Evolutionary conservation across 2,329 filamentous ascomycete species (phyloP).

Genomic region (Penicillium occitanis): DNA sequence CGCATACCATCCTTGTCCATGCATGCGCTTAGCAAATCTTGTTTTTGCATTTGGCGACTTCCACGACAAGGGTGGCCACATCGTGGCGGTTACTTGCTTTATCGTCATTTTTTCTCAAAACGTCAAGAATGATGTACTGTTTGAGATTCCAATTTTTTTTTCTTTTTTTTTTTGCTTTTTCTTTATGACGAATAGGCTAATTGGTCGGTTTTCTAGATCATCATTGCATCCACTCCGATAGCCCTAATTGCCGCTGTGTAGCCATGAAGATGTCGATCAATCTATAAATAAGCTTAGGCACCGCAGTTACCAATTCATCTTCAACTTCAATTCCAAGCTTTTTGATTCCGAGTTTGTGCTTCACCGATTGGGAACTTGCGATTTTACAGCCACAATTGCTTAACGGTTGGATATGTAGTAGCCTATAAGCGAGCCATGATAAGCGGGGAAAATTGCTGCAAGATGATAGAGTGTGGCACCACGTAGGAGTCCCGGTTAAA

Average conservation of each 20-base stretch:
- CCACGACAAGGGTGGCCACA: not conserved
- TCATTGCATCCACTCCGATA: not conserved
- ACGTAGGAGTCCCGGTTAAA: not conserved
- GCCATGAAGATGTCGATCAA: constrained; percentile 1
- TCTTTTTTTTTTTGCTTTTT: not conserved
- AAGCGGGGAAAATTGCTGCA: not conserved
- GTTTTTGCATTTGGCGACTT: constrained; percentile 3
- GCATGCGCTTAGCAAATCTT: constrained; percentile 6
- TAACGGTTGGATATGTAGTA: not conserved
- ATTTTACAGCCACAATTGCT: not conserved
- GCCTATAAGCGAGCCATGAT: not conserved
- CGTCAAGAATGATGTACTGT: not conserved
- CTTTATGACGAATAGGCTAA: not conserved
- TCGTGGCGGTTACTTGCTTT: not conserved
- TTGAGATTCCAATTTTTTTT: not conserved
- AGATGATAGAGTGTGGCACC: not conserved
- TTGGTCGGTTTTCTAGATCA: not conserved
- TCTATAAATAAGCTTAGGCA: constrained; percentile 10
- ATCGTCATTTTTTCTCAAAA: not conserved
- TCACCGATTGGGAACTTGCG: not conserved
- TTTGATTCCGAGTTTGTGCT: not conserved
- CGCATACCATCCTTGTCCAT: not conserved
- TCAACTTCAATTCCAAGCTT: not conserved
- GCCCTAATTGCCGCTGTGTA: constrained; percentile 8
- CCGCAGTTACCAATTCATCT: not conserved